phyloP scores from a whole-genome alignment of 768 basidiomycete genomes.

The Naganishia vaughanmartiniae region DNA sequence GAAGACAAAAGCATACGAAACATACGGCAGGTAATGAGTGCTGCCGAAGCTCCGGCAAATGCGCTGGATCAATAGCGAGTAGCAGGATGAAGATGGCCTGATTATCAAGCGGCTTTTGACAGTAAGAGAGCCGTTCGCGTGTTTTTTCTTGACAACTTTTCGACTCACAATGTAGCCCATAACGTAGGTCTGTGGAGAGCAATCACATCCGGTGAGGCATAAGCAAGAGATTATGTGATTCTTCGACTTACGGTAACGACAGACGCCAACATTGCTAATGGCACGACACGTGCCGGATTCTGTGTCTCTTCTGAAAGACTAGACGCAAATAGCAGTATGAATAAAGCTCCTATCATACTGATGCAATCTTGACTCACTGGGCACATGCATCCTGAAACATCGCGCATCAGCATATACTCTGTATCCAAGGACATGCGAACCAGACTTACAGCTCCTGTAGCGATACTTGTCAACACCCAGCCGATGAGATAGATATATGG shows the following conservation, averaged over 20 bases:
- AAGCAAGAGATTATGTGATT: not conserved
- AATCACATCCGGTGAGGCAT: not conserved
- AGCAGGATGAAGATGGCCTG: slow-evolving; percentile 51
- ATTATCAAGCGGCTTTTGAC: not conserved
- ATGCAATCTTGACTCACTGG: slow-evolving; percentile 41
- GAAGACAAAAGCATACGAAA: slow-evolving; percentile 4
- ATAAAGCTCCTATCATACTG: not conserved
- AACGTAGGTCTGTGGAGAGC: slow-evolving; percentile 44
- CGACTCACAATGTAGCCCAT: slow-evolving; percentile 52
- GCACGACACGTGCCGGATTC: slow-evolving; percentile 52
- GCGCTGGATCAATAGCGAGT: slow-evolving; percentile 38
- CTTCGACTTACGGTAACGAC: slow-evolving; percentile 37
- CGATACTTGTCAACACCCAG: slow-evolving; percentile 52
- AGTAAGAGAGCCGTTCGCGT: too few species aligned
- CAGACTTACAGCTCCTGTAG: slow-evolving; percentile 44
- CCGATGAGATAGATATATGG: slow-evolving; percentile 53
- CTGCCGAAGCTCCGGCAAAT: slow-evolving; percentile 24
- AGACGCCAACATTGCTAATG: slow-evolving; percentile 50
- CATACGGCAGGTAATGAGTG: slow-evolving; percentile 47
- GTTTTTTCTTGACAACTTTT: slow-evolving; percentile 9
- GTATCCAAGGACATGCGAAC: not conserved
- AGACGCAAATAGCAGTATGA: not conserved
- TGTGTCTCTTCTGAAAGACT: slow-evolving; percentile 53
- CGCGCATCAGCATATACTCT: not conserved
- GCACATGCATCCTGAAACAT: slow-evolving; percentile 50